Conservation (phyloP, 257 asterid species). For the Penstemon davidsonii region DNA sequence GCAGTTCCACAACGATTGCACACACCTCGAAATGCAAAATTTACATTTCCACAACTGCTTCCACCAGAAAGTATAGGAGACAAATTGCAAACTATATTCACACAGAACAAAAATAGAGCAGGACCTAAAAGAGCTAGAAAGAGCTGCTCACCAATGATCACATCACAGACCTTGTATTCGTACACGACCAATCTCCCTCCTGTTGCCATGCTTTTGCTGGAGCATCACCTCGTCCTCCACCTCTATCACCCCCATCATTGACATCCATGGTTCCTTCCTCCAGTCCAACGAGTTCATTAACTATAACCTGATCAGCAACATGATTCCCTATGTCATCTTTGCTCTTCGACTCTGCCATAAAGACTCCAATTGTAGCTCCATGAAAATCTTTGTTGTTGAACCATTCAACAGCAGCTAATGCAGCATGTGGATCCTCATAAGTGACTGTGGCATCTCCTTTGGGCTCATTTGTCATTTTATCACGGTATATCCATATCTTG, state of each 20-base stretch:
- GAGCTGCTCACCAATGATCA: conserved; percentile 98
- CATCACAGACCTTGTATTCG: conserved; percentile 99
- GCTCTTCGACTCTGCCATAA: conserved; percentile 88
- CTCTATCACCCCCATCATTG: conserved; percentile 73
- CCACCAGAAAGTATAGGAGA: conserved; percentile 38
- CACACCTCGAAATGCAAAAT: conserved; percentile 97
- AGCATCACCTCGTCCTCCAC: conserved; percentile 86
- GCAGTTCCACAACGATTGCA: conserved; percentile 99
- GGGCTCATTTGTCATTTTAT: conserved; percentile 88
- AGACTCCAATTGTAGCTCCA: conserved; percentile 80
- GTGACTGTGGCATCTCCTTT: conserved; percentile 99
- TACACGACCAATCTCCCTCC: conserved; percentile 95
- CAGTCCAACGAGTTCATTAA: conserved; percentile 40
- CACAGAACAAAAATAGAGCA: conserved; percentile 17
- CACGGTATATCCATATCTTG: conserved; percentile 89
- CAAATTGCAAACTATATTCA: conserved; percentile 21
- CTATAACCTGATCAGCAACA: conserved; percentile 41
- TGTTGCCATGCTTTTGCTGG: conserved; percentile 89
- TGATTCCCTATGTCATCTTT: conserved; percentile 57
- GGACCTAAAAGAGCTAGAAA: conserved; percentile 52
- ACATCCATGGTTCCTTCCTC: conserved; percentile 58
- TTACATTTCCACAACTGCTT: conserved; percentile 92
- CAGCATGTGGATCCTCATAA: conserved; percentile 99
- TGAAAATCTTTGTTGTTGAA: conserved; percentile 93
- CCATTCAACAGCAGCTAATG: conserved; percentile 98